phyloP scores from a whole-genome alignment of 805 yeast genomes.

The Cyberlindnera suaveolens region DNA sequence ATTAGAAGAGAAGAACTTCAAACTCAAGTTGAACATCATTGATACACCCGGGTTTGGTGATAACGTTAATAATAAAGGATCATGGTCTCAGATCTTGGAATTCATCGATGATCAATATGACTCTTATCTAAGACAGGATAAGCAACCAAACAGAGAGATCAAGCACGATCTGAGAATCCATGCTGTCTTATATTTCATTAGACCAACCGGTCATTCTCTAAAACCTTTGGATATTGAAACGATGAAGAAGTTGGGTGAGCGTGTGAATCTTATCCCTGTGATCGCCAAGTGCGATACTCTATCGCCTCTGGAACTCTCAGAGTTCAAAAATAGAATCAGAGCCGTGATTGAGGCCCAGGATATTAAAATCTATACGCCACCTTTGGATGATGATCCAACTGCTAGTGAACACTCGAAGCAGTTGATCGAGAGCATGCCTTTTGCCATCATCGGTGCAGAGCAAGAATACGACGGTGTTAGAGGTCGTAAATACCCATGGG shows the following conservation, averaged over 20 bases:
- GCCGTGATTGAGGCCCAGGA: constrained; percentile 80
- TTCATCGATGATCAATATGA: constrained; percentile 91
- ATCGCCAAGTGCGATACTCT: constrained; percentile 34
- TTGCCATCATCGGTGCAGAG: constrained; percentile 77
- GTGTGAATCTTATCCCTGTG: constrained; percentile 85
- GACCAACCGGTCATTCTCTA: constrained; percentile 86
- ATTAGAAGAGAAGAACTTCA: constrained; percentile 78
- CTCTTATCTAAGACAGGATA: constrained; percentile 84
- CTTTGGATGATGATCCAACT: constrained; percentile 66
- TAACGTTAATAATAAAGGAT: constrained; percentile 74
- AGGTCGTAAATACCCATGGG: constrained; percentile 91
- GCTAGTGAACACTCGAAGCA: constrained; percentile 76
- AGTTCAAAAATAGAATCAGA: constrained; percentile 51
- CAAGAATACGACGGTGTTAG: constrained; percentile 59
- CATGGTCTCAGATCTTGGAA: constrained; percentile 84
- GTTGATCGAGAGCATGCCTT: constrained; percentile 80
- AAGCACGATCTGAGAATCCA: constrained; percentile 84
- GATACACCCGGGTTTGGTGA: constrained; percentile 96
- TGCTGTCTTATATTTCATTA: constrained; percentile 82
- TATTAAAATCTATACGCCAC: constrained; percentile 79
- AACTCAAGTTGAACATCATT: constrained; percentile 68
- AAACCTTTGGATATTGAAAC: constrained; percentile 84
- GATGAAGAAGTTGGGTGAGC: constrained; percentile 73
- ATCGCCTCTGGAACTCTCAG: constrained; percentile 22
- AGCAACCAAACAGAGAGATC: constrained; percentile 69